phyloP scores from a whole-genome alignment of 768 basidiomycete genomes.

The Lentinula raphanica region DNA sequence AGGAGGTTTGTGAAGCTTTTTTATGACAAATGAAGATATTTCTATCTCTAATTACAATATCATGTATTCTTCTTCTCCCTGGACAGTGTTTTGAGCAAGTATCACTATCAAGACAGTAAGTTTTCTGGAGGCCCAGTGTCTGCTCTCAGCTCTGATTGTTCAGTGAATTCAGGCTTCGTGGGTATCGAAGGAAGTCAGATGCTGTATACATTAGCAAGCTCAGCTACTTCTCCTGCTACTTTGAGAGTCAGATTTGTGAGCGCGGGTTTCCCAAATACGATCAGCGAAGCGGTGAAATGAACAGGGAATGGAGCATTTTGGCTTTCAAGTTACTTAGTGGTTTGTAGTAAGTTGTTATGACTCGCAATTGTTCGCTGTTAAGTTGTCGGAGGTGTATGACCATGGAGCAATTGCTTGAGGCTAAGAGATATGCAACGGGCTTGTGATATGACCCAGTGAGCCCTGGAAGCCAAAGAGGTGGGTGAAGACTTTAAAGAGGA shows the following conservation, averaged over 20 bases:
- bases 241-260: neutral
- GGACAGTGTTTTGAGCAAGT: slow-evolving; percentile 5
- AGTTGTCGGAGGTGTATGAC: too few relatives aligned
- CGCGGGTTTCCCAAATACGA: neutral
- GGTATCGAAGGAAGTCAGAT: slow-evolving; percentile 7
- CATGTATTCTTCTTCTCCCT: slow-evolving; percentile 12
- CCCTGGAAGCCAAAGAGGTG: too few relatives aligned
- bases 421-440: too few relatives aligned
- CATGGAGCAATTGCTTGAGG: too few relatives aligned
- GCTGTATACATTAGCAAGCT: slow-evolving; percentile 3
- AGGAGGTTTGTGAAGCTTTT: neutral
- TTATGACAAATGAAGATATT: too few relatives aligned
- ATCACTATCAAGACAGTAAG: neutral
- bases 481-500: too few relatives aligned
- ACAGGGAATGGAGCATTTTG: neutral
- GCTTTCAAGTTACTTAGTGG: too few relatives aligned
- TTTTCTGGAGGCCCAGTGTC: neutral
- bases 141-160: slow-evolving; percentile 9
- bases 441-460: too few relatives aligned
- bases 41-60: neutral
- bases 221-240: neutral
- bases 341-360: too few relatives aligned
- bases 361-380: too few relatives aligned
- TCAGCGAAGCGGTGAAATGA: neutral
- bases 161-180: neutral